Base-by-base conservation (phyloP, 805 yeast genomes). In the Cyberlindnera samutprakarnensis region DNA sequence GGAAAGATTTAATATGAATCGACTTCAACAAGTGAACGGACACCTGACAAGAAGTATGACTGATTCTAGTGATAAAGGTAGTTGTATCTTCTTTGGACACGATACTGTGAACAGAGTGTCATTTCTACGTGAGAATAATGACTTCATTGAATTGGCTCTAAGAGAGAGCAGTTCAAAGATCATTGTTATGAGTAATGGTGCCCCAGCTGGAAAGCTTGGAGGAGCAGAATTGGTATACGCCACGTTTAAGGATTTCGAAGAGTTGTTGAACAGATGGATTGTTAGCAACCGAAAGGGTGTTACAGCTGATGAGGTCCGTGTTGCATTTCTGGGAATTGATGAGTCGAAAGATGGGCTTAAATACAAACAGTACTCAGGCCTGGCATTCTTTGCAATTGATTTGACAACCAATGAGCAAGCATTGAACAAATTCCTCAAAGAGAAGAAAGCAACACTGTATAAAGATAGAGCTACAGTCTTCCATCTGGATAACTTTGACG, bases 301-400 rank as follows among this genome's bases (percentile, higher is more conserved):
- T 23, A 24, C 31, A 3, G 25, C 54, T 47, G 55, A 65, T 56
- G 35, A 62, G 49, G 26, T 66, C 54, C 25, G 57, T 46, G 41
- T 57, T 14, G 65, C 71, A 3, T 74, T 73, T 39, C 44, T 73
- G 23, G 80, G 79, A 2, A 29, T 72, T 4, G 73, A 72, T 45
- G 68, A 65, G 10, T 19, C 21, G 10, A 19, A 19, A 19, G 21
- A 19, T 8, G 21, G 10, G 7, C 10, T 19, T 19, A 10, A 19
- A 19, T 19, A 19, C 10, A 40, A 37, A 35, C 58, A 8, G 27
- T 17, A 50, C 69, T 30, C 60, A 53, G 88, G 90, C 7, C 59
- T 67, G 4, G 83, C 90, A 1, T 68, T 68, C 39, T 79, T 66
- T 53, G 84, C 77, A 0, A 63, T 81, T 21, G 86, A 80, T 47